Conservation (phyloP, 495 filamentous ascomycete genomes). For the Chaetomium tenue region DNA sequence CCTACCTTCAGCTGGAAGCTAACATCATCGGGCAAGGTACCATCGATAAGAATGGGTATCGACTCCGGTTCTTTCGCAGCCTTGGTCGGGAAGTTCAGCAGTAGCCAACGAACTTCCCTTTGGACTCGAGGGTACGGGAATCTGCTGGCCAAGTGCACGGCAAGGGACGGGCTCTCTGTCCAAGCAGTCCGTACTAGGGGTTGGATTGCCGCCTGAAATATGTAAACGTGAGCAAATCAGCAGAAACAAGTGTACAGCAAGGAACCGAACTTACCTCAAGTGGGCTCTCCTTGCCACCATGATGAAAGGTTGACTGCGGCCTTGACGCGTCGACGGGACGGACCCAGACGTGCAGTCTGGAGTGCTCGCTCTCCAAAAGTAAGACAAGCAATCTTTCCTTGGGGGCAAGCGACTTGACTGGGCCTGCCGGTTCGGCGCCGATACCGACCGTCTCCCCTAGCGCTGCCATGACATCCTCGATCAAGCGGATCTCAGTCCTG, state of each 20-base stretch:
- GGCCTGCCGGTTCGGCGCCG: slow-evolving; percentile 52
- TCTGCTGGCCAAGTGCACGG: slow-evolving; percentile 73
- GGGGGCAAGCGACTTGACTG: slow-evolving; percentile 62
- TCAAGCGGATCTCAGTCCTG: slow-evolving; percentile 82
- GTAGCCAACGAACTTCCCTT: slow-evolving; percentile 70
- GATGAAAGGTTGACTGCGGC: slow-evolving; percentile 26
- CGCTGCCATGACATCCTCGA: slow-evolving; percentile 69
- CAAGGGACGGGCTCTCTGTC: slow-evolving; percentile 75
- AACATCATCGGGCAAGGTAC: slow-evolving; percentile 72
- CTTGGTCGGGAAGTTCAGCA: slow-evolving; percentile 80
- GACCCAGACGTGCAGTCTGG: slow-evolving; percentile 84
- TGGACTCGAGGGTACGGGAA: slow-evolving; percentile 72
- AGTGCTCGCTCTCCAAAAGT: slow-evolving; percentile 81
- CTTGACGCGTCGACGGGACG: slow-evolving; percentile 65
- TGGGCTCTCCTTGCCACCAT: slow-evolving; percentile 41
- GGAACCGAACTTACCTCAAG: slow-evolving; percentile 52
- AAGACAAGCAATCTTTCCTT: slow-evolving; percentile 78
- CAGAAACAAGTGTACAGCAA: neutral
- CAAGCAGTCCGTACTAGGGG: slow-evolving; percentile 77
- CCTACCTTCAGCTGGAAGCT: slow-evolving; percentile 78
- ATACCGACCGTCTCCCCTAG: slow-evolving; percentile 58
- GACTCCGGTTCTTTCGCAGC: slow-evolving; percentile 75
- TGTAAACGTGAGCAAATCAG: neutral
- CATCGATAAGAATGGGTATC: slow-evolving; percentile 75
- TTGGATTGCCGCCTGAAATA: slow-evolving; percentile 48